phyloP scores from a whole-genome alignment of 108 stramenopile genomes.

The Nannochloropsis oceanica region DNA sequence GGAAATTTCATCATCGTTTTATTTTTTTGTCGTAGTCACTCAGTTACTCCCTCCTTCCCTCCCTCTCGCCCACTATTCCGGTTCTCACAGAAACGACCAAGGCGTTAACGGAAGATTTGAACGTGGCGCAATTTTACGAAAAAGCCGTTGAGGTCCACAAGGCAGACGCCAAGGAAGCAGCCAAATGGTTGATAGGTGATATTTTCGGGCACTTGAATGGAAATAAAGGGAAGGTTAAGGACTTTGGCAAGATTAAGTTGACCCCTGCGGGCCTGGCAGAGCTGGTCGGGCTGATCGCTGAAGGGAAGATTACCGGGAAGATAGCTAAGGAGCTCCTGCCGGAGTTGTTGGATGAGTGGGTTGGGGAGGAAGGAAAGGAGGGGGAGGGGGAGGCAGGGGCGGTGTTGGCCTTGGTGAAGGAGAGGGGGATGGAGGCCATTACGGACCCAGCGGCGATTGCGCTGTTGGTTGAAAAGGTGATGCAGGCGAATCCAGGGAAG shows the following conservation, averaged over 20 bases:
- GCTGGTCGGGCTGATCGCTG: constrained; percentile 9
- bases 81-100: neutral
- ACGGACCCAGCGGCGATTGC: constrained; percentile 6
- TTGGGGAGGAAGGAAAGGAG: too few species aligned
- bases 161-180: constrained; percentile 10
- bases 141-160: neutral
- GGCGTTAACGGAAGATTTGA: neutral
- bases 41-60: neutral
- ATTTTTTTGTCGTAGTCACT: neutral
- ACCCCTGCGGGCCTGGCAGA: constrained; percentile 2
- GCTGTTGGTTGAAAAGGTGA: constrained; percentile 1
- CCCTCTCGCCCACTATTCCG: too few species aligned
- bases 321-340: constrained; percentile 26
- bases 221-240: neutral
- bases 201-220: constrained; percentile 3
- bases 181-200: constrained; percentile 34
- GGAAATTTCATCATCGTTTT: neutral
- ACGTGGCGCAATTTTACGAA: constrained; percentile 28
- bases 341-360: constrained; percentile 3
- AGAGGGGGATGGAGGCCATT: constrained; percentile 13
- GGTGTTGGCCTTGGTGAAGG: constrained; percentile 4
- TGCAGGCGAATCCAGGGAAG: constrained; percentile 8
- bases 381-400: constrained; percentile 1
- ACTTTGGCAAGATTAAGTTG: constrained; percentile 1
- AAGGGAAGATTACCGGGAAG: constrained; percentile 5